Base-by-base conservation (phyloP, 1,284 basidiomycete genomes). In the Caloboletus inedulis region DNA sequence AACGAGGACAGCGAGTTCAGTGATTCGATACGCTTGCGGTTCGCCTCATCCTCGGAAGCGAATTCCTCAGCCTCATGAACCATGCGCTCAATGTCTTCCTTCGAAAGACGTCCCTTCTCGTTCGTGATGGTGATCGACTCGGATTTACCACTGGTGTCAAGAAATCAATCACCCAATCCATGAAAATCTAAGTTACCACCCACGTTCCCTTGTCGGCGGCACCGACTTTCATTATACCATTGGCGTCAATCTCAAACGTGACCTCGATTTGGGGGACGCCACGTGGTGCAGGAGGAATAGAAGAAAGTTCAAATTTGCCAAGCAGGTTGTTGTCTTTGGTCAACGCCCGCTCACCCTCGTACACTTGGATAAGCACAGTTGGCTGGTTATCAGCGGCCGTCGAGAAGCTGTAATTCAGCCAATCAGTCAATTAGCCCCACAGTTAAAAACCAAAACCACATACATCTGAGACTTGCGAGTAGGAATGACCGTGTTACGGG, bases 251-350 rank as follows among this genome's bases (percentile, higher is more conserved):
- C 77, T 96, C 93, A 70, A 96, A 96, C 21, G 88, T 87, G 53
- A 97, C 94, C 73, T 96, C 94, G 54, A 96, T 94, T 63, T 96
- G 94, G 63, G 93, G 94, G 47, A 95, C 91, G 69, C 95, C 95
- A 58, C 94, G 92, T 57, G 95, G 94, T 2, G 95, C 91, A 36
- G 94, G 94, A 19, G 95, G 95, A 59, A 98, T 97, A 57, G 90
- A 74, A 54, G 84, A 88, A 43, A 98, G 85, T 75, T 98, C 95
- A 68, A 98, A 98, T 74, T 95, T 94, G 76, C 95, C 95, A 59
- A 99, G 88, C 51, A 89, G 82, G 80, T 97, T 95, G 86, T 98
- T 98, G 79, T 98, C 94, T 84, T 95, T 95, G 66, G 94, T 97
- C 71, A 96, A 76, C 43, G 92, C 86, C 71, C 94, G 91, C 77